phyloP scores from a whole-genome alignment of 164 flowering plant genomes.

The Chimonanthus salicifolius region DNA sequence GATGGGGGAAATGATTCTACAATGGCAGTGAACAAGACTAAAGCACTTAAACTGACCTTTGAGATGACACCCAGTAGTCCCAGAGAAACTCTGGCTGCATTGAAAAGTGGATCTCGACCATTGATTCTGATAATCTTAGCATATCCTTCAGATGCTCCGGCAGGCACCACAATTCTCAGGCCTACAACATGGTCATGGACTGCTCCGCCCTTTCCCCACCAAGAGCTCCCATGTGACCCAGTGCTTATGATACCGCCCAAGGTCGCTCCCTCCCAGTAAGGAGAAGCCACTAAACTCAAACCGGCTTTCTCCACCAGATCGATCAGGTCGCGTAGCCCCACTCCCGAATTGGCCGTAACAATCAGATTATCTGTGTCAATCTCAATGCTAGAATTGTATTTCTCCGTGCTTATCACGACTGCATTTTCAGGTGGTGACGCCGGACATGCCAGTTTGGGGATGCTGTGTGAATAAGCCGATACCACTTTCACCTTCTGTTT shows the following conservation, averaged over 20 bases:
- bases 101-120: slow-evolving; percentile 31
- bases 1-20: no score
- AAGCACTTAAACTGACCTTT: slow-evolving; percentile 39
- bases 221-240: slow-evolving; percentile 84
- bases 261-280: slow-evolving; percentile 91
- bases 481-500: slow-evolving; percentile 54
- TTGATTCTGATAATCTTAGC: slow-evolving; percentile 47
- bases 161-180: slow-evolving; percentile 61
- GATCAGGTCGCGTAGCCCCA: slow-evolving; percentile 53
- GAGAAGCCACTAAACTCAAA: slow-evolving; percentile 72
- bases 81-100: slow-evolving; percentile 66
- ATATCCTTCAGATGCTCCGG: slow-evolving; percentile 38
- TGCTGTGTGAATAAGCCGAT: slow-evolving; percentile 57
- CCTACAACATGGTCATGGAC: slow-evolving; percentile 79
- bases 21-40: no score
- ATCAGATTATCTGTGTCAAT: slow-evolving; percentile 29
- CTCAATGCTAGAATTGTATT: slow-evolving; percentile 38
- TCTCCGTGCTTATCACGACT: slow-evolving; percentile 58
- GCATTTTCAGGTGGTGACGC: slow-evolving; percentile 14
- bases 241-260: slow-evolving; percentile 78
- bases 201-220: slow-evolving; percentile 86
- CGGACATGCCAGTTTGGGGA: slow-evolving; percentile 81
- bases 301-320: slow-evolving; percentile 50
- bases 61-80: slow-evolving; percentile 77
- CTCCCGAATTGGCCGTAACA: slow-evolving; percentile 71